phyloP scores from a whole-genome alignment of 768 basidiomycete species.

The Leccinum ochraceum region DNA sequence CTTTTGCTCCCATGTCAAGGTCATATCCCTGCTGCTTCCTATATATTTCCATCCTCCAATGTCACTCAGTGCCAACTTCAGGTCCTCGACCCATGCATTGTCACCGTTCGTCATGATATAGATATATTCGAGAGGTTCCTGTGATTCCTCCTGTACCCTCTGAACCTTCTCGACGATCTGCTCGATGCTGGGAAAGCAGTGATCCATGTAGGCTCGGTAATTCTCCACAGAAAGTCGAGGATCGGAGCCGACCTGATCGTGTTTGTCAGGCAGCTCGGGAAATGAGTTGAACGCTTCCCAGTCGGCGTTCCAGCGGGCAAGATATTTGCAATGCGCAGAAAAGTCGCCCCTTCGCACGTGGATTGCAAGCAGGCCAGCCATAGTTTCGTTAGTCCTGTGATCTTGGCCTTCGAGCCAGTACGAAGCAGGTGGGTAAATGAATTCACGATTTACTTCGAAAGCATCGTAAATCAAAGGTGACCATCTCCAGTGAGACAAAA shows the following conservation, averaged over 20 bases:
- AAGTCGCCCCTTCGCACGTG: constrained; percentile 56
- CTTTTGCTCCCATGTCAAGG: constrained; percentile 41
- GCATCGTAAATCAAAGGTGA: constrained; percentile 34
- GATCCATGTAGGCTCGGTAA: constrained; percentile 33
- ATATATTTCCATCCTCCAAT: constrained; percentile 39
- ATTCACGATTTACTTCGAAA: constrained; percentile 20
- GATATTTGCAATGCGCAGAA: constrained; percentile 40
- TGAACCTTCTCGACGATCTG: constrained; percentile 42
- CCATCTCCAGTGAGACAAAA: constrained; percentile 38
- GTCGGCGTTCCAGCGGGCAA: constrained; percentile 34
- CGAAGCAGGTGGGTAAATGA: constrained; percentile 21
- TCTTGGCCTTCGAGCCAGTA: constrained; percentile 5
- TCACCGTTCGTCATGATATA: constrained; percentile 52
- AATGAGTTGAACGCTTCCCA: constrained; percentile 48
- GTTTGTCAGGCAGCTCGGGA: constrained; percentile 40
- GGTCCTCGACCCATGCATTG: constrained; percentile 39
- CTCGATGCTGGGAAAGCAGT: constrained; percentile 43
- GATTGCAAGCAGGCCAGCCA: constrained; percentile 43
- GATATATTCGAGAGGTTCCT: constrained; percentile 33
- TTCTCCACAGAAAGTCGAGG: constrained; percentile 26
- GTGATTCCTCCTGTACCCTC: constrained; percentile 30
- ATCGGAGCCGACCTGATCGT: constrained; percentile 30
- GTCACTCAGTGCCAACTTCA: constrained; percentile 36
- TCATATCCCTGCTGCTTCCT: constrained; percentile 42
- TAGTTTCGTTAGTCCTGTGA: constrained; percentile 8